Evolutionary conservation across 2,329 filamentous ascomycete genomes (phyloP), one percentile per base, ranked within the genome.

Genomic region (Colletotrichum destructivum): DNA sequence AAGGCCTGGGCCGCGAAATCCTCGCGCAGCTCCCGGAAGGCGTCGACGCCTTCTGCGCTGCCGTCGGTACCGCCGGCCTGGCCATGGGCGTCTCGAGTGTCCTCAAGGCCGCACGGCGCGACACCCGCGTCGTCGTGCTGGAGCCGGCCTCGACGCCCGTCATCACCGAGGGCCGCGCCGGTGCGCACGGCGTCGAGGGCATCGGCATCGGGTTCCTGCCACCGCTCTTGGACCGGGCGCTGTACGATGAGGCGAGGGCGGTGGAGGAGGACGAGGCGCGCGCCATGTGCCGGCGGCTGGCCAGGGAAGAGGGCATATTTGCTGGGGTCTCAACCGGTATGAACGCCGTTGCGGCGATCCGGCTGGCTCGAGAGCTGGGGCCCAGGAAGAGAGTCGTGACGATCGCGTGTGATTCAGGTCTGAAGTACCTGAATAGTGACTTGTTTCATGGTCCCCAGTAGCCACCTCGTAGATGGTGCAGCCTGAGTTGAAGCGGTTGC

Each of bases 371-470:
- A 21, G 70, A 72, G 15, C 38, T 72, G 23, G 66, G 66, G 2
- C 46, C 61, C 13, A 55, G 67, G 0, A 73, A 67, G 46, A 56
- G 6, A 1, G 57, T 67, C 5, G 40, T 73, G 3, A 65, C 67
- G 4, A 46, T 73, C 23, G 67, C 62, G 13, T 71, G 67, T 44
- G 67, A 71, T 47, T 51, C 71, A 2, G 51, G 62, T 4, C 18
- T 72, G 4, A 72, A 70, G 42, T 72, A 72, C 38, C 23, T 70
- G 51, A 49, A 49, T 18, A 55, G 67, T 7, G 8, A 42, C 23
- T 5, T 65, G 8, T 69, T 64, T 26, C 82, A 80, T 23, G 7
- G 8, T 0, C 26, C 26, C 1, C 6, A 38, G 5, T 18, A 61
- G 7, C 52, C n/a, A 35, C 4, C 6, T n/a, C 8, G 3, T 13